Evolutionary conservation across 768 basidiomycete genomes (phyloP).

Genomic region (Naematelia aurantialba): DNA sequence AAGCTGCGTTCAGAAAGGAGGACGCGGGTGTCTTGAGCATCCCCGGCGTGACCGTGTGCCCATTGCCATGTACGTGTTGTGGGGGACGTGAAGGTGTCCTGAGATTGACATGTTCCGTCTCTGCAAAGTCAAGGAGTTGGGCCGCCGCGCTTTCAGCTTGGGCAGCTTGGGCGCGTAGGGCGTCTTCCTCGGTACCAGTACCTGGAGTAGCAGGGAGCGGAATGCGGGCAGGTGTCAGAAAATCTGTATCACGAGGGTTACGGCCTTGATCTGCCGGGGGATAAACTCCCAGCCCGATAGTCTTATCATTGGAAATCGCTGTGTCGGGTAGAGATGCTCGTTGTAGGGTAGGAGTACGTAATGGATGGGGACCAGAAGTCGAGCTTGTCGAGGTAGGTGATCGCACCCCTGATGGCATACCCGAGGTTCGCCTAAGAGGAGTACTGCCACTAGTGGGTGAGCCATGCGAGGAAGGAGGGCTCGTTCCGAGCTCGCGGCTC

Average conservation of each 20-base stretch:
- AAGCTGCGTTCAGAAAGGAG: constrained; percentile 57
- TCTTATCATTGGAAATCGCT: neutral
- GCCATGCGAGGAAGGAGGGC: constrained; percentile 22
- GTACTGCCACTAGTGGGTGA: constrained; percentile 21
- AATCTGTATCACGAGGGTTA: neutral
- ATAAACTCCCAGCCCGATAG: constrained; percentile 1
- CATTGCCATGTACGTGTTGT: too few species aligned
- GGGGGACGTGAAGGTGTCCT: constrained; percentile 58
- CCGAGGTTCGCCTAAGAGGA: constrained; percentile 21
- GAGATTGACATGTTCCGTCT: constrained; percentile 6
- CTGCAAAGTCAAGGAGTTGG: constrained; percentile 72
- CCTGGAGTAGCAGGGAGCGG: neutral
- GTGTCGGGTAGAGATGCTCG: constrained; percentile 13
- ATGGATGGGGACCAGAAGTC: constrained; percentile 5
- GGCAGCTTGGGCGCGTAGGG: constrained; percentile 76
- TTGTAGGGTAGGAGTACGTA: constrained; percentile 17
- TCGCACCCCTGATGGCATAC: constrained; percentile 5
- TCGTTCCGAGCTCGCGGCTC: constrained; percentile 7
- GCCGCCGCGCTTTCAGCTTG: constrained; percentile 93
- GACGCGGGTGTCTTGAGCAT: constrained; percentile 27
- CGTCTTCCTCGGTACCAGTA: constrained; percentile 65
- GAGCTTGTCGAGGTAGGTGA: constrained; percentile 9
- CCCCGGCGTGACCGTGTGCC: neutral
- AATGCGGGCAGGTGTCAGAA: neutral
- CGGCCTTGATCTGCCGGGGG: neutral